Base-by-base conservation (phyloP, 352 stramenopile species). In the Halophytophthora batemanensis region DNA sequence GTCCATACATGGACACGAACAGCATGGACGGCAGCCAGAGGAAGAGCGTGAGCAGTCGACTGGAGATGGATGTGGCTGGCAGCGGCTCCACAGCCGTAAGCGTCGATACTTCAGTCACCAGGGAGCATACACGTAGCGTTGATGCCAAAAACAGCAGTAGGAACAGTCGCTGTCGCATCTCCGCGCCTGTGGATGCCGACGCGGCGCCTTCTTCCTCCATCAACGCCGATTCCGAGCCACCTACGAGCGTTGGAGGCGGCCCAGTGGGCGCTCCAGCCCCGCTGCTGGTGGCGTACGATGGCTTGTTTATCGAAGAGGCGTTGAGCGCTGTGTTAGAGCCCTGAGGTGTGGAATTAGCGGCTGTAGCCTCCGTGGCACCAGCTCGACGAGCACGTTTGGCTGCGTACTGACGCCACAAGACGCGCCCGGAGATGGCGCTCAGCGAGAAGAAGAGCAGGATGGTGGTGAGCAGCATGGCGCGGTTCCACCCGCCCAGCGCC, bases 1-100 rank as follows among this genome's bases (percentile, higher is more conserved):
- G 76, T 10, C 75, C 79, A 47, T 93, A 90, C 74, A 87, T 93
- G 52, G 75, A 85, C 57, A 90, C 69, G 44, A 90, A 93, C n/a
- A 93, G 69, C 61, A 93, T 80, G 50, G 74, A 76, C 22, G 82
- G 82, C 13, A 93, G 65, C 73, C 81, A 88, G 15, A 90, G 56
- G 54, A 93, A 86, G 34, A 90, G 53, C 31, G 66, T 63, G 25
- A 85, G 62, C 45, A 90, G 50, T 7, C 68, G 65, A 49, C 59
- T 66, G 60, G 75, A 73, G 21, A 83, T 48, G 18, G 69, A 80
- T 6, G 68, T 68, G 15, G 63, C 61, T 31, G 76, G 69, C n/a
- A 75, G 59, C 8, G 53, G 61, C 25, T 66, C 62, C 39, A 74
- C 60, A 1, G 50, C 53, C 42, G 69, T 62, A 2, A 93, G 61